These are phyloP conservation scores for Fraxinus greggii DNA, from an alignment of 305 asterid genomes.

Conservation along the genomic window DNA sequence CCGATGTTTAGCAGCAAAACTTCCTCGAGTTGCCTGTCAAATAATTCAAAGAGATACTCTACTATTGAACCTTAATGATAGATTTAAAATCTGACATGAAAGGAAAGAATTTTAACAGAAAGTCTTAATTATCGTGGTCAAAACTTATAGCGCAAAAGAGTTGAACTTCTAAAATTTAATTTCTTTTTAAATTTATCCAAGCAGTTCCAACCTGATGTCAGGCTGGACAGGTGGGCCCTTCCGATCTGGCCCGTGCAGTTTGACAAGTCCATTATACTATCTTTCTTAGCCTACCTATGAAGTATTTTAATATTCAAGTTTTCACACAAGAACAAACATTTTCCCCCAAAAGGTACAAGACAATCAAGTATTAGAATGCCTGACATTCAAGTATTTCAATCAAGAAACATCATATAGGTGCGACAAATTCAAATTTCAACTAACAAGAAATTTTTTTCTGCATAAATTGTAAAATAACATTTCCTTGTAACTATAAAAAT, in stretches of 20 bases:
- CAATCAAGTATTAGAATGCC: neutral
- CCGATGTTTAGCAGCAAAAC: slow-evolving; percentile 75
- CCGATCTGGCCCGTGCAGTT: neutral
- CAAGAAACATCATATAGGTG: neutral
- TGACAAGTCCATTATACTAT: neutral
- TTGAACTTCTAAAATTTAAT: neutral
- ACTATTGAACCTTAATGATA: neutral
- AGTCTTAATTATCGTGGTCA: neutral
- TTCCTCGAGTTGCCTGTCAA: slow-evolving; percentile 85
- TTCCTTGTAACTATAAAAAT: neutral
- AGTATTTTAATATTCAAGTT: neutral
- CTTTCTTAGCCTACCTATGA: neutral
- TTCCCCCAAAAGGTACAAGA: neutral
- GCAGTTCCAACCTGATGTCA: neutral
- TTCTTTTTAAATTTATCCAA: neutral
- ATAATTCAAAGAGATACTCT: slow-evolving; percentile 26
- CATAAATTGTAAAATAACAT: neutral
- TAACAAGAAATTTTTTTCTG: neutral
- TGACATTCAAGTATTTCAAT: neutral
- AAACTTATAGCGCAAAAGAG: neutral
- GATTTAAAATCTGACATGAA: slow-evolving; percentile 12
- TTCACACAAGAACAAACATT: neutral
- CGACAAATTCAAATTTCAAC: neutral
- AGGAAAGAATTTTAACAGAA: slow-evolving; percentile 2
- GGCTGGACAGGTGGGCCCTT: neutral